Evolutionary conservation across 768 basidiomycete species (phyloP).

Genomic region (Lepiota venenata): DNA sequence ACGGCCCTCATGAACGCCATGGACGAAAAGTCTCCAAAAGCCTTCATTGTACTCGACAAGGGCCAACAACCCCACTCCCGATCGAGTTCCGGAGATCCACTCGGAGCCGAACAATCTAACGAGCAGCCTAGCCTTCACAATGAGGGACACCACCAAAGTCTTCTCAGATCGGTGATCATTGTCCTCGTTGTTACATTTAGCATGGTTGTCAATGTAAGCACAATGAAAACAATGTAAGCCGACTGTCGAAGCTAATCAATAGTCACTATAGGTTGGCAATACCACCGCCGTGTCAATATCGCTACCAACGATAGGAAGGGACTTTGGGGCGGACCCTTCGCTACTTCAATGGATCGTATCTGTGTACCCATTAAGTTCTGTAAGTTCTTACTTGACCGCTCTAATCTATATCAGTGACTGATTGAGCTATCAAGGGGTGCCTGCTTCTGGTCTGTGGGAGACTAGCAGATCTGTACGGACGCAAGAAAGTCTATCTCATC

Average conservation of each 20-base stretch:
- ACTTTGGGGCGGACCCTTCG: constrained; percentile 45
- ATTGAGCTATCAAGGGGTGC: constrained; percentile 53
- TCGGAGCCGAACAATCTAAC: too few species aligned
- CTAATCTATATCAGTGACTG: background rate
- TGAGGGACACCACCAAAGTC: background rate
- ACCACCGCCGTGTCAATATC: constrained; percentile 48
- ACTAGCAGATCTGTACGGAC: constrained; percentile 78
- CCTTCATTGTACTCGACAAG: background rate
- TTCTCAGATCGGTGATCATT: constrained; percentile 14
- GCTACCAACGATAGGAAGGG: constrained; percentile 47
- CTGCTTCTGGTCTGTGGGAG: constrained; percentile 73
- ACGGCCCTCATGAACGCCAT: background rate
- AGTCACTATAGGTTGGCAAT: constrained; percentile 31
- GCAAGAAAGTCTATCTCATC: constrained; percentile 61
- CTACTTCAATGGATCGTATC: constrained; percentile 65
- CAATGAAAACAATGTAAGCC: background rate
- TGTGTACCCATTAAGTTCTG: constrained; percentile 66
- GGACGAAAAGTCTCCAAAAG: background rate
- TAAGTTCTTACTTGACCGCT: constrained; percentile 20
- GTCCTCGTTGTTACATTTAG: constrained; percentile 36
- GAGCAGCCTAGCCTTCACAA: background rate
- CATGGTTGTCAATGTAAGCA: constrained; percentile 32
- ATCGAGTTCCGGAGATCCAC: background rate
- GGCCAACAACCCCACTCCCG: background rate
- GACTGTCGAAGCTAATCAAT: background rate